Conservation (phyloP, 257 asterid species). For the Marsdenia floribunda region DNA sequence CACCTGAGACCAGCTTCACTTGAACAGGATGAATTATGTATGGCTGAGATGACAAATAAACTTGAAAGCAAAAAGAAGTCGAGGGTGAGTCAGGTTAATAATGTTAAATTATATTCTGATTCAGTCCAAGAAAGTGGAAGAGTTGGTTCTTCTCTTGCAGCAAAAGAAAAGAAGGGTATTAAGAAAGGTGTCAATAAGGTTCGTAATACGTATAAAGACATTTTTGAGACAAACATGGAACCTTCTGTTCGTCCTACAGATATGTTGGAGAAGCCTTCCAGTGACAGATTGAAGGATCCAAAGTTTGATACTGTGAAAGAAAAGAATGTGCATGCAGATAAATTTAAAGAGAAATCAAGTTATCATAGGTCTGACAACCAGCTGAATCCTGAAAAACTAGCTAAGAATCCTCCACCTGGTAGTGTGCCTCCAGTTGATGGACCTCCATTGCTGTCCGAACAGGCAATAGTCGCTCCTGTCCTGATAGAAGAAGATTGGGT, state of each 20-base stretch:
- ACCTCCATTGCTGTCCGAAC: slow-evolving; percentile 30
- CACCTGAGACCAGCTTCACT: slow-evolving; percentile 26
- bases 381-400: slow-evolving; percentile 25
- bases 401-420: slow-evolving; percentile 36
- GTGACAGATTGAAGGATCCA: slow-evolving; percentile 39
- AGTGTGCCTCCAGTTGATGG: slow-evolving; percentile 33
- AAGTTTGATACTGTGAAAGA: slow-evolving; percentile 30
- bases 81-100: slow-evolving; percentile 40
- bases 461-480: slow-evolving; percentile 34
- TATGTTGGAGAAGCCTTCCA: slow-evolving; percentile 32
- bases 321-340: slow-evolving; percentile 34
- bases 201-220: slow-evolving; percentile 12
- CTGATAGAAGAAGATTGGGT: slow-evolving; percentile 71
- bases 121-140: slow-evolving; percentile 25
- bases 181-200: slow-evolving; percentile 35
- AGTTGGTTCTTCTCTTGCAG: slow-evolving; percentile 31
- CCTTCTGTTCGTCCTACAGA: slow-evolving; percentile 25
- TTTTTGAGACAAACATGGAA: slow-evolving; percentile 28
- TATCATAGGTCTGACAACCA: slow-evolving; percentile 29
- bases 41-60: slow-evolving; percentile 29
- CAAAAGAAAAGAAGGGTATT: slow-evolving; percentile 30
- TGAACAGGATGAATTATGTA: slow-evolving; percentile 28
- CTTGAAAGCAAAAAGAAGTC: slow-evolving; percentile 43
- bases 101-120: slow-evolving; percentile 33
- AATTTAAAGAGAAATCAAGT: slow-evolving; percentile 37